These are phyloP conservation scores for Colletotrichum godetiae DNA, from an alignment of 2,329 filamentous ascomycete species.

Conservation along the genomic window DNA sequence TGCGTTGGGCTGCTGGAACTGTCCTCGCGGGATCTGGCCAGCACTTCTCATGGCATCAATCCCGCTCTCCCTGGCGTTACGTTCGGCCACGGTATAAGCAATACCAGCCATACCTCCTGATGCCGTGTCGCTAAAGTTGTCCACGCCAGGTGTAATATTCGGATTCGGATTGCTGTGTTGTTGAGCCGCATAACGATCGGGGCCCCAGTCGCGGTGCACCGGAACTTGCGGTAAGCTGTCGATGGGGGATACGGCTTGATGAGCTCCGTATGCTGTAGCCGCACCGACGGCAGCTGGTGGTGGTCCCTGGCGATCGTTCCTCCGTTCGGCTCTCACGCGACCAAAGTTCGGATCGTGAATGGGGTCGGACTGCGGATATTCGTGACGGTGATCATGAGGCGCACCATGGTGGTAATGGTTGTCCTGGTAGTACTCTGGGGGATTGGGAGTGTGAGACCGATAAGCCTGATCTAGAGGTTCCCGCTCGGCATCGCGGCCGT, in stretches of 20 bases:
- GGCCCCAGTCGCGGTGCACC: slow-evolving; percentile 26
- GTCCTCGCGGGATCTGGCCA: slow-evolving; percentile 42
- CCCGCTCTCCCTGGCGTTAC: slow-evolving; percentile 73
- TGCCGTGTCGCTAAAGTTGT: slow-evolving; percentile 74
- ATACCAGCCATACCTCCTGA: slow-evolving; percentile 76
- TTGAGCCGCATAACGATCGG: slow-evolving; percentile 14
- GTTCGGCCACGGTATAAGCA: slow-evolving; percentile 73
- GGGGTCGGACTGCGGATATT: slow-evolving; percentile 38
- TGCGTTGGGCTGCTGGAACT: slow-evolving; percentile 39
- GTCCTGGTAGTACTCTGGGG: slow-evolving; percentile 32
- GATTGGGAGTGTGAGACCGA: slow-evolving; percentile 28
- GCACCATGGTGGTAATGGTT: slow-evolving; percentile 22
- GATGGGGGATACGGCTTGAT: slow-evolving; percentile 20
- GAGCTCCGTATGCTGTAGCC: slow-evolving; percentile 37
- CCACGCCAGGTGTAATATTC: slow-evolving; percentile 69
- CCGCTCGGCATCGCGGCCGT: slow-evolving; percentile 30
- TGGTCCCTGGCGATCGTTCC: slow-evolving; percentile 43
- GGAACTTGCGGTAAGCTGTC: slow-evolving; percentile 18
- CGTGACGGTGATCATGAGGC: slow-evolving; percentile 24
- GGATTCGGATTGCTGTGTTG: slow-evolving; percentile 42
- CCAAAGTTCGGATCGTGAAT: slow-evolving; percentile 53
- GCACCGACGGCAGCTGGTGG: slow-evolving; percentile 38
- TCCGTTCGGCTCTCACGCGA: slow-evolving; percentile 48
- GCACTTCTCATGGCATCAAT: slow-evolving; percentile 66
- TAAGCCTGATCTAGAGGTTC: slow-evolving; percentile 36